Conservation (phyloP, 306 rosid genomes). For the Medicago truncatula region DNA sequence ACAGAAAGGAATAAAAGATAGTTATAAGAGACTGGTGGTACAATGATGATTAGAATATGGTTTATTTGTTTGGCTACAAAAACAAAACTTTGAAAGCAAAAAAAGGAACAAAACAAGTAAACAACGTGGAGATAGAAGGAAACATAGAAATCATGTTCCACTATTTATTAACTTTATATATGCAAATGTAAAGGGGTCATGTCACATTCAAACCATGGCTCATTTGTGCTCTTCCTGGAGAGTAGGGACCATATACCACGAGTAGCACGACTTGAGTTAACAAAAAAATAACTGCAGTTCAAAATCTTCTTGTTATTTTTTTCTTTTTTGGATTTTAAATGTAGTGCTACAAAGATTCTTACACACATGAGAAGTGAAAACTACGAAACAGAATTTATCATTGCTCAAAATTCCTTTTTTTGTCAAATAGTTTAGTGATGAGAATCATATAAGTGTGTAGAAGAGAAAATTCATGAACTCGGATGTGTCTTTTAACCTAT, state of each 20-base stretch:
- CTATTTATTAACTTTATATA: constrained; percentile 26
- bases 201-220: constrained; percentile 12
- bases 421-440: too few species aligned
- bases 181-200: neutral
- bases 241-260: constrained; percentile 40
- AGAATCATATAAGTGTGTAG: too few species aligned
- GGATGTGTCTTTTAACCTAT: too few species aligned
- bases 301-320: too few species aligned
- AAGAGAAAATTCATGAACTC: too few species aligned
- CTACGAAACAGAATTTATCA: too few species aligned
- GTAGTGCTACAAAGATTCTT: too few species aligned
- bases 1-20: neutral
- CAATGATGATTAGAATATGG: neutral
- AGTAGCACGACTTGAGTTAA: constrained; percentile 30
- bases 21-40: neutral
- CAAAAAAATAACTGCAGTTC: neutral
- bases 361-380: too few species aligned
- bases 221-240: constrained; percentile 2
- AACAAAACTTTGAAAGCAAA: constrained; percentile 40
- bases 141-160: constrained; percentile 36
- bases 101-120: constrained; percentile 30
- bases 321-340: too few species aligned
- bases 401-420: too few species aligned
- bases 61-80: neutral
- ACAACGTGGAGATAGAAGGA: constrained; percentile 6